Evolutionary conservation across 129 eudicot species (phyloP), one percentile per base, ranked within the genome.

Genomic region (Centella asiatica): DNA sequence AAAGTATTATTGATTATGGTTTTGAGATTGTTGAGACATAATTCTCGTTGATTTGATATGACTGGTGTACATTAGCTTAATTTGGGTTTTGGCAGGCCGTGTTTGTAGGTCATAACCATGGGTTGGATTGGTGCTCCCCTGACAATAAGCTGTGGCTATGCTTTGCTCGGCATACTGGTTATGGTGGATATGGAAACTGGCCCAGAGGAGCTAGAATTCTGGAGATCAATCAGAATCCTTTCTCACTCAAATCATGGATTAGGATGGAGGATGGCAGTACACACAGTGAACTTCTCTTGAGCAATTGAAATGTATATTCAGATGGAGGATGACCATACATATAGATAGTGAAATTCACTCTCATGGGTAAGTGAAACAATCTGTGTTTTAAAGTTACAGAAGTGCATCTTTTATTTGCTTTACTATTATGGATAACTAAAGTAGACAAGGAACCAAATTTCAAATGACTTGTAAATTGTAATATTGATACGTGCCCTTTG

Each of bases 51-150:
- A 49, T 11, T 26, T 49, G 13, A 13, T 56, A 19, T 60, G 49
- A 29, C 18, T 64, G 65, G 65, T 47, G 67, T 24, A n/a, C 58
- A 22, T 23, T 8, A 11, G 13, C 24, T 31, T 52, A 53, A 25
- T 27, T n/a, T 53, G 13, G 19, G 14, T 25, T 53, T 26, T 25
- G 29, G 70, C 73, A 93, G 99, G 99, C 96, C 2, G 79, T 93
- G 53, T 87, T 93, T 64, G 99, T 88, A 40, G 99, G 99, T 40
- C 99, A 93, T 69, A 93, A 93, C 85, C 96, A 93, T 66, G 99
- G 99, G 54, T 75, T 93, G 40, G 95, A 93, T 70, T 93, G 96
- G 99, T 93, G 99, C 45, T 93, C 95, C 68, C 99, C 96, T 10
- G 64, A 82, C 42, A 74, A 85, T 74, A 76, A 82, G 64, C 70